Conservation (phyloP, 1,139 yeast species). For the Blastobotrys indianensis region DNA sequence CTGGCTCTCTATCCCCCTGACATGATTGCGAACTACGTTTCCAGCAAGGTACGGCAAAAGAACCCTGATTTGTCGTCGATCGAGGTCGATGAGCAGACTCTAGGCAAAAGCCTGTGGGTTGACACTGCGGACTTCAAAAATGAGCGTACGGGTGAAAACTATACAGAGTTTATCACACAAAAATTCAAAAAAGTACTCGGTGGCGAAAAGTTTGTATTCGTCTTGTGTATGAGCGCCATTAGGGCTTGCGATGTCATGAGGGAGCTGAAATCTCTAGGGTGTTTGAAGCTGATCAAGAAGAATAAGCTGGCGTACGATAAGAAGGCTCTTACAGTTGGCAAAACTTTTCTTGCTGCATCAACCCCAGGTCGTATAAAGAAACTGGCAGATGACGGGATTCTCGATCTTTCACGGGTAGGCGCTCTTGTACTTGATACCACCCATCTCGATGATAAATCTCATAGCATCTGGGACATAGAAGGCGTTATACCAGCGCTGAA, state of each 20-base stretch:
- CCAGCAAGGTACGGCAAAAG: constrained; percentile 45
- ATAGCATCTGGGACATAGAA: constrained; percentile 53
- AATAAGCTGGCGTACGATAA: constrained; percentile 58
- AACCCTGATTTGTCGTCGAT: constrained; percentile 55
- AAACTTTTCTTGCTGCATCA: constrained; percentile 56
- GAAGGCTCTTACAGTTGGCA: constrained; percentile 44
- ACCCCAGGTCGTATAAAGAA: constrained; percentile 57
- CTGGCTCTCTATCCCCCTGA: constrained; percentile 50
- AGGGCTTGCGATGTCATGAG: constrained; percentile 70
- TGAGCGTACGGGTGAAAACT: constrained; percentile 45
- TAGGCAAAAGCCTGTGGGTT: constrained; percentile 44
- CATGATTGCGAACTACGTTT: constrained; percentile 54
- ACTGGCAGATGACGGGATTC: constrained; percentile 39
- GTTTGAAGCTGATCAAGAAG: constrained; percentile 61
- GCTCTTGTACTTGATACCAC: constrained; percentile 56
- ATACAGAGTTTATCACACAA: constrained; percentile 39
- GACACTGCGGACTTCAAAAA: constrained; percentile 46
- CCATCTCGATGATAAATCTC: constrained; percentile 56
- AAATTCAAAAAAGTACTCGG: constrained; percentile 17
- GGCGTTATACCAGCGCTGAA: constrained; percentile 30
- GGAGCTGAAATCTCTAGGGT: constrained; percentile 44
- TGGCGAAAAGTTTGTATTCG: constrained; percentile 38
- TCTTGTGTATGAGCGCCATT: constrained; percentile 62
- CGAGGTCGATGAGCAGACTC: constrained; percentile 54
- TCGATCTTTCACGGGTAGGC: constrained; percentile 37